These are phyloP conservation scores for Penicillium soppii DNA, from an alignment of 495 filamentous ascomycete genomes.

Conservation along the genomic window DNA sequence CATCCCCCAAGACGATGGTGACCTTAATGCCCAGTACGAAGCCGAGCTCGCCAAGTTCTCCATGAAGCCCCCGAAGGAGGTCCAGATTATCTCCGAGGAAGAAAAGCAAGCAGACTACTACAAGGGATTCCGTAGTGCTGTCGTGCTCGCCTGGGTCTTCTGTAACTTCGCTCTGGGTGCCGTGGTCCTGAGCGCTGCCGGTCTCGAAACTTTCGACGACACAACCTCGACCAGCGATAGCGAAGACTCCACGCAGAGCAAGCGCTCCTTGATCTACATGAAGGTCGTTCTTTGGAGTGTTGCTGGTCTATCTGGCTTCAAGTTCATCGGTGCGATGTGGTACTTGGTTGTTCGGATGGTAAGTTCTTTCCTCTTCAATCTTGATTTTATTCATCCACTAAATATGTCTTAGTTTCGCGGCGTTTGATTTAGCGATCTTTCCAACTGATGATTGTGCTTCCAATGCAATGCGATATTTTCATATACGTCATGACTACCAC, in stretches of 20 bases:
- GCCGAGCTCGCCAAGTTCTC: constrained; percentile 74
- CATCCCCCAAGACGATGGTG: constrained; percentile 81
- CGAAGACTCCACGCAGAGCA: constrained; percentile 43
- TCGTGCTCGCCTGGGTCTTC: constrained; percentile 95
- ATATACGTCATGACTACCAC: constrained; percentile 28
- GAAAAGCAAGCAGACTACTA: constrained; percentile 98
- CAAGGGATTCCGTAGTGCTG: constrained; percentile 86
- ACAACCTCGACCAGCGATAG: constrained; percentile 22
- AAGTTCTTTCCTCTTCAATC: constrained; percentile 1
- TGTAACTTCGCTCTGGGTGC: constrained; percentile 89
- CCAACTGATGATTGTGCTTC: constrained; percentile 15
- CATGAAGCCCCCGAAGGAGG: constrained; percentile 67
- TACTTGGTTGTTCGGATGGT: constrained; percentile 90
- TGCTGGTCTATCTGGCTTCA: constrained; percentile 80
- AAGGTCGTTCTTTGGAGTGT: constrained; percentile 90
- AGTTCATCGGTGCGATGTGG: constrained; percentile 91
- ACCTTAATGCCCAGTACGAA: constrained; percentile 93
- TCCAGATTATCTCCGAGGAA: constrained; percentile 54
- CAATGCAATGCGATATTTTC: constrained; percentile 21
- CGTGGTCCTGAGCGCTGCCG: constrained; percentile 82
- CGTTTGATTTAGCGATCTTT: constrained; percentile 33
- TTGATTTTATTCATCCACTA: constrained; percentile 10
- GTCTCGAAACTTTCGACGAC: constrained; percentile 63
- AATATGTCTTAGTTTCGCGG: constrained; percentile 46
- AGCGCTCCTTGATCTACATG: constrained; percentile 77